phyloP scores from a whole-genome alignment of 2,329 filamentous ascomycete species.

The Cladophialophora yegresii region DNA sequence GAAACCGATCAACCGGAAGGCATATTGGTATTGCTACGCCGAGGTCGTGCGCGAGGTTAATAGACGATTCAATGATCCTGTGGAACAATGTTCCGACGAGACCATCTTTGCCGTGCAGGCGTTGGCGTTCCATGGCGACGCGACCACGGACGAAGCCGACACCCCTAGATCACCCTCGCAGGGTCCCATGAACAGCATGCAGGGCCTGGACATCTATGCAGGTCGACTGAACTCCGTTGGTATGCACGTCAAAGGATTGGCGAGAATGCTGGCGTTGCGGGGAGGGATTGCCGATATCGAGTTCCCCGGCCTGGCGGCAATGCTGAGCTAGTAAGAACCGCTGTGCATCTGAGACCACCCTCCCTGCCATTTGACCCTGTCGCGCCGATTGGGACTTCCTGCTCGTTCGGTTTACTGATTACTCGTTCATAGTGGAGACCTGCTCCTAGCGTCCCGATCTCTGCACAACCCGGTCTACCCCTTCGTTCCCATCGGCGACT shows the following conservation, averaged over 20 bases:
- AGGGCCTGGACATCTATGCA: slow-evolving; percentile 17
- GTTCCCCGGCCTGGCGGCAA: slow-evolving; percentile 15
- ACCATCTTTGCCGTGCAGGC: slow-evolving; percentile 9
- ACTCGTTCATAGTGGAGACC: slow-evolving; percentile 14
- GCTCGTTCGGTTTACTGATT: slow-evolving; percentile 1
- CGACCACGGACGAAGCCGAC: not conserved
- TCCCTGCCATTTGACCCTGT: not conserved
- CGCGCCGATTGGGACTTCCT: not conserved
- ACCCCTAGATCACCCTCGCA: slow-evolving; percentile 9
- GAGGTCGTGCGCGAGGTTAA: slow-evolving; percentile 13
- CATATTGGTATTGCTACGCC: slow-evolving; percentile 15
- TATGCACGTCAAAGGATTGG: slow-evolving; percentile 34
- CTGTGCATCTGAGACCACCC: not conserved
- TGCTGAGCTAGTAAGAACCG: slow-evolving; percentile 20
- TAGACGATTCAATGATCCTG: slow-evolving; percentile 17
- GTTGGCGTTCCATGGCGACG: slow-evolving; percentile 13
- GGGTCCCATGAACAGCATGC: slow-evolving; percentile 18
- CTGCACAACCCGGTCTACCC: slow-evolving; percentile 7
- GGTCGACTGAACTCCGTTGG: slow-evolving; percentile 15
- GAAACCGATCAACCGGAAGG: slow-evolving; percentile 7
- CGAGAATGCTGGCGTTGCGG: slow-evolving; percentile 32
- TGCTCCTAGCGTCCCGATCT: slow-evolving; percentile 17
- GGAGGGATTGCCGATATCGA: slow-evolving; percentile 30
- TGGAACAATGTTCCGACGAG: slow-evolving; percentile 9
- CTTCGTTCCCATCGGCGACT: slow-evolving; percentile 17